Percentiles rank a stretch among this genome's conserved stretches.
phyloP scores from a whole-genome alignment of 2,329 filamentous ascomycete species.

The Zymoseptoria brevis region DNA sequence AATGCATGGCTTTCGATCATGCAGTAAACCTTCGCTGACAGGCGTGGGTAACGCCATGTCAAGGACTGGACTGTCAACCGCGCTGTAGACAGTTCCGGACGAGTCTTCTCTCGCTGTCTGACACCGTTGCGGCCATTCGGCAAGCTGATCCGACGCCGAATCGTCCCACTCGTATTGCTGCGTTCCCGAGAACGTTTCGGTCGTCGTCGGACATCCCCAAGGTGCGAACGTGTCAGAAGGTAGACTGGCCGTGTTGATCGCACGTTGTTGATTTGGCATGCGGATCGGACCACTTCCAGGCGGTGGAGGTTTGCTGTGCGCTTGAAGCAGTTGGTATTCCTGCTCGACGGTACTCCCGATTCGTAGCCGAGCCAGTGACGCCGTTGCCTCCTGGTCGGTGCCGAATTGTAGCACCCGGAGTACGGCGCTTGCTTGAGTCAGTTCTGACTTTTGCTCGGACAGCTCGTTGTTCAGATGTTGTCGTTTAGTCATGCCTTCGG shows the following conservation, averaged over 20 bases:
- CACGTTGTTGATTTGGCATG: too few relatives aligned
- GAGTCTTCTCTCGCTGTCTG: background rate
- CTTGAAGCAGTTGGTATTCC: background rate
- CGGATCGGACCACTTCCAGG: too few relatives aligned
- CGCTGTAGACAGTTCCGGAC: background rate
- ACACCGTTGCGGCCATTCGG: background rate
- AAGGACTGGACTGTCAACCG: background rate
- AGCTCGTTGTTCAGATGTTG: conserved; percentile 16
- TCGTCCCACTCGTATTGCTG: background rate
- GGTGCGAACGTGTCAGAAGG: background rate
- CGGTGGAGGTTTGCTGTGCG: background rate
- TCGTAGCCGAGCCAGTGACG: conserved; percentile 16
- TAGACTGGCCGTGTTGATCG: background rate
- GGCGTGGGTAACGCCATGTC: background rate
- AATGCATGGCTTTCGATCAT: background rate
- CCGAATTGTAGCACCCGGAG: conserved; percentile 14
- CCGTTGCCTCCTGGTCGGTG: conserved; percentile 15
- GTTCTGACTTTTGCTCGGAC: conserved; percentile 7
- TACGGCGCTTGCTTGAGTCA: conserved; percentile 10
- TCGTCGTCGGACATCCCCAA: background rate
- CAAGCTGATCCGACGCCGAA: background rate
- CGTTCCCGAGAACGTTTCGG: background rate
- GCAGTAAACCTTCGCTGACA: background rate
- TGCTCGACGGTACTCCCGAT: conserved; percentile 14
- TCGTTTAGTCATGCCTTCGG: conserved; percentile 17